Evolutionary conservation across 495 filamentous ascomycete genomes (phyloP), one percentile per base, ranked within the genome.

Genomic region (Aspergillus haitiensis): DNA sequence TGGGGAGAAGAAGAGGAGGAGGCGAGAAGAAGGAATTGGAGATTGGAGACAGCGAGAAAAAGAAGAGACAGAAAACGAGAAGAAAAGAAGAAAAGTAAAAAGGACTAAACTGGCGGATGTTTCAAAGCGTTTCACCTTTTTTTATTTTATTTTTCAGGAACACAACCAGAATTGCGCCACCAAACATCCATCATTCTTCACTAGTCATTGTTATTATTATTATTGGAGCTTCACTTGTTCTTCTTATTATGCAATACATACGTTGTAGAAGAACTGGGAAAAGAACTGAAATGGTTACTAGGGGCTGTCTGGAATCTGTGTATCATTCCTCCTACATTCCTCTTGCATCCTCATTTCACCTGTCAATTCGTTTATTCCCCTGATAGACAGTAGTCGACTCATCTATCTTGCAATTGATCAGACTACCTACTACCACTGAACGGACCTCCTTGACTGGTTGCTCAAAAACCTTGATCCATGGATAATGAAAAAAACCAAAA

Each of bases 1-100:
- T 27, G 21, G 21, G 21, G 21, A 27, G 21, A 27, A 3, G 21
- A 27, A 27, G 21, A 27, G 21, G 21, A 27, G 21, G 21, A 27
- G 21, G 21, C 1, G 21, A 27, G 21, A 27, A 27, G 21, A 27
- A 27, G 21, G 21, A 27, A 27, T 27, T 27, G 21, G 44, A 59
- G 52, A 27, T 27, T 27, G 21, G 44, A 59, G 52, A 58, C 60
- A 50, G 36, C 37, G 49, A 34, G 42, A 55, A 50, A 32, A 16
- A 31, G 27, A 56, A 36, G 31, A 52, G 49, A 47, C 16, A 52
- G 46, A 15, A 37, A n/a, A 6, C 18, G 27, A 6, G 33, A 27
- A 31, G 5, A 42, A 21, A 47, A 21, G 16, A 16, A 47, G 15
- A 47, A 16, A 21, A 21, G 1, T 9, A 47, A 47, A 47, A 18